A percentile compares a stretch with the other conserved stretches of the same genome.
These are phyloP conservation scores for Uronychia setigera DNA, from an alignment of 73 alveolate genomes.

Conservation along the genomic window DNA sequence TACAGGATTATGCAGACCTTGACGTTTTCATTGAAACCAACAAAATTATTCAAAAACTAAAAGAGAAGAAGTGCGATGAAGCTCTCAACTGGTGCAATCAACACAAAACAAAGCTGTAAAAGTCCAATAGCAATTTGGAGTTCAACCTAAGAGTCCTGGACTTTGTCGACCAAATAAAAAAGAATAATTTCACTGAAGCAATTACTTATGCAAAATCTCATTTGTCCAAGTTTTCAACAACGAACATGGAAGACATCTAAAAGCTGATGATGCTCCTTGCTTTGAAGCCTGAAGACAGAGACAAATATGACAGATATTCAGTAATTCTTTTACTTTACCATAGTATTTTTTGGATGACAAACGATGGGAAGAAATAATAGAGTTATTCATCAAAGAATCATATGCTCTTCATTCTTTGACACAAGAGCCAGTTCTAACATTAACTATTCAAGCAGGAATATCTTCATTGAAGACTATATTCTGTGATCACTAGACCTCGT, in stretches of 20 bases:
- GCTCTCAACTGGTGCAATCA: constrained; percentile 60
- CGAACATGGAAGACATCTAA: constrained; percentile 18
- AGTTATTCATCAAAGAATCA: constrained; percentile 46
- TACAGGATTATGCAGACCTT: constrained; percentile 50
- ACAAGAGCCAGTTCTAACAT: constrained; percentile 31
- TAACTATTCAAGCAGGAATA: constrained; percentile 54
- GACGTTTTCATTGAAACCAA: constrained; percentile 63
- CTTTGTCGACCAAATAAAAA: constrained; percentile 24
- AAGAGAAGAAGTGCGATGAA: constrained; percentile 41
- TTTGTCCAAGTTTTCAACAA: constrained; percentile 25
- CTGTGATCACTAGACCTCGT: constrained; percentile 36
- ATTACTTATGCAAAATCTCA: constrained; percentile 47
- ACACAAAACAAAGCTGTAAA: constrained; percentile 46
- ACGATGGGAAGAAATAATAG: constrained; percentile 62
- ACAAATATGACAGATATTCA: neutral
- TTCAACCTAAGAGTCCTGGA: constrained; percentile 57
- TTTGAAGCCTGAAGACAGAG: constrained; percentile 18
- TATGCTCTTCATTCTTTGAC: constrained; percentile 48
- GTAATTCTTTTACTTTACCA: constrained; percentile 8
- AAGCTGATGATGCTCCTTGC: constrained; percentile 48
- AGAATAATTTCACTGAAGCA: constrained; percentile 24
- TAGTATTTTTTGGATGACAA: constrained; percentile 50
- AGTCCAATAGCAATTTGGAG: constrained; percentile 45
- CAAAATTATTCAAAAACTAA: constrained; percentile 25
- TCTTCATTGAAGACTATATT: constrained; percentile 57